A percentile compares a stretch with the other conserved stretches of the same genome.
phyloP scores from a whole-genome alignment of 805 yeast genomes.

The Pichia thaimueangensis region DNA sequence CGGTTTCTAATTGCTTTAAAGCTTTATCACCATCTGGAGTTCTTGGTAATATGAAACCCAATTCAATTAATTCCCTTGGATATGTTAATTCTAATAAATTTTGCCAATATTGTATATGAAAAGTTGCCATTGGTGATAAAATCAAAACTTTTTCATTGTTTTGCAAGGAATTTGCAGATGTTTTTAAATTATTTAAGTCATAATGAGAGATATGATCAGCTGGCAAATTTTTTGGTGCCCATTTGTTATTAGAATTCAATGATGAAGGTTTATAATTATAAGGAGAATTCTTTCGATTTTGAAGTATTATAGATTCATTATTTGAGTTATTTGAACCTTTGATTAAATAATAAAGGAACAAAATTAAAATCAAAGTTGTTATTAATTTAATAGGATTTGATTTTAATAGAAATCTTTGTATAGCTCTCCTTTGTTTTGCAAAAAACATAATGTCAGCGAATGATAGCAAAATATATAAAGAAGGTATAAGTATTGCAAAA shows the following conservation, averaged over 20 bases:
- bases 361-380: not conserved
- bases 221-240: slow-evolving; percentile 56
- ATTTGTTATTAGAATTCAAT: slow-evolving; percentile 9
- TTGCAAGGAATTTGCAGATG: slow-evolving; percentile 63
- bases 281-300: slow-evolving; percentile 15
- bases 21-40: slow-evolving; percentile 77
- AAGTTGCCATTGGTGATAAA: slow-evolving; percentile 84
- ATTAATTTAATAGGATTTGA: not conserved
- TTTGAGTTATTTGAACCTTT: not conserved
- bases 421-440: not conserved
- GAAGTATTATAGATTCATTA: not conserved
- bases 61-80: slow-evolving; percentile 77
- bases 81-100: slow-evolving; percentile 69
- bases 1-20: slow-evolving; percentile 61
- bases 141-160: slow-evolving; percentile 80
- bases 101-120: slow-evolving; percentile 82
- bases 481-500: too few species aligned
- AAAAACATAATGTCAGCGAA: not conserved
- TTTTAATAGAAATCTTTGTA: not conserved
- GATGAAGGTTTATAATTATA: slow-evolving; percentile 40
- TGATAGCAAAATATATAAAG: too few species aligned
- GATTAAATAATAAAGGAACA: not conserved
- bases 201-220: slow-evolving; percentile 75
- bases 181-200: slow-evolving; percentile 71
- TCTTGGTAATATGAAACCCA: slow-evolving; percentile 90